A percentile compares a stretch with the other conserved stretches of the same genome.
These are phyloP conservation scores for Dryas drummondii DNA, from an alignment of 306 rosid species.

Conservation along the genomic window DNA sequence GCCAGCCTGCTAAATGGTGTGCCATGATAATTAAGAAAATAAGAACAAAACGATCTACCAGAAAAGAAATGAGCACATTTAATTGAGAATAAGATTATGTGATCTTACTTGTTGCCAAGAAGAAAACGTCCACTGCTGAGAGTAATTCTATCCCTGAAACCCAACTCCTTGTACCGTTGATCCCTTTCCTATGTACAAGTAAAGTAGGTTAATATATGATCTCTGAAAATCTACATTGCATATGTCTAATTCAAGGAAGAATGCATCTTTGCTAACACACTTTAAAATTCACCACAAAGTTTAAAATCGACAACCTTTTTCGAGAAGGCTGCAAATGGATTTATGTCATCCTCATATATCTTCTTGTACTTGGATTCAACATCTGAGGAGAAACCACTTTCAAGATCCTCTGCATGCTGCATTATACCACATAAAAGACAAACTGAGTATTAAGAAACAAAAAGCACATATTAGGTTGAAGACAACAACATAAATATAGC, in stretches of 20 bases:
- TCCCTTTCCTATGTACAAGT: slow-evolving; percentile 73
- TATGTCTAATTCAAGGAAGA: neutral
- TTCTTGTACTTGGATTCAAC: slow-evolving; percentile 98
- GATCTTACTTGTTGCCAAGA: slow-evolving; percentile 91
- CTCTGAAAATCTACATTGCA: neutral
- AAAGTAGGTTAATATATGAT: slow-evolving; percentile 22
- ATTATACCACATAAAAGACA: slow-evolving; percentile 6
- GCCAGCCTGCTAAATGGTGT: too few species aligned
- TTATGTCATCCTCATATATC: slow-evolving; percentile 95
- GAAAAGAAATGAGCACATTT: slow-evolving; percentile 3
- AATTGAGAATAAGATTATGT: slow-evolving; percentile 18
- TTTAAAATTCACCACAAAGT: slow-evolving; percentile 13
- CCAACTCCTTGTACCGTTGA: slow-evolving; percentile 97
- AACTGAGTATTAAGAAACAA: neutral
- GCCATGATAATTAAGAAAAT: too few species aligned
- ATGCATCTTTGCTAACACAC: slow-evolving; percentile 3
- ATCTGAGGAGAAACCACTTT: slow-evolving; percentile 89
- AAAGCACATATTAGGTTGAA: slow-evolving; percentile 1
- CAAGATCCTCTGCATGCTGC: slow-evolving; percentile 94
- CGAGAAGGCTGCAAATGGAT: slow-evolving; percentile 99
- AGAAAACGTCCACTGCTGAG: slow-evolving; percentile 99
- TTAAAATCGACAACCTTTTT: slow-evolving; percentile 58
- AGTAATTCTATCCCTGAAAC: slow-evolving; percentile 96
- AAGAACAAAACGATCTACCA: too few species aligned
- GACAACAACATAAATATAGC: slow-evolving; percentile 21